A percentile compares a stretch with the other conserved stretches of the same genome.
Evolutionary conservation across 345 rosid species (phyloP).

Genomic region (Cochlearia excelsa): DNA sequence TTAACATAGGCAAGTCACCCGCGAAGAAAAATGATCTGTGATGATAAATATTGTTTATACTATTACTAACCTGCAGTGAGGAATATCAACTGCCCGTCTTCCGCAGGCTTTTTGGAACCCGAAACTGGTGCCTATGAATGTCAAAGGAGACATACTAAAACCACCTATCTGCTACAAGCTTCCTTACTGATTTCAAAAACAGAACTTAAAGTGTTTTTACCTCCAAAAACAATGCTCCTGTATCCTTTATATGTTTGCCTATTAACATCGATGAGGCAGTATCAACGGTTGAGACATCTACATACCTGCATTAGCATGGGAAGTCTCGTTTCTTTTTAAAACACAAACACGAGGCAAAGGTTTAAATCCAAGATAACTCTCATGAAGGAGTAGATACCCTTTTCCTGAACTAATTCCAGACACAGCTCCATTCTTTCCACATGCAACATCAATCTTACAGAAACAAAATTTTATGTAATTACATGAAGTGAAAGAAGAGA

Average conservation of each 20-base stretch:
- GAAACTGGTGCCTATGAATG: slow-evolving; percentile 84
- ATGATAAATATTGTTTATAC: background rate
- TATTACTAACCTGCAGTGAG: slow-evolving; percentile 72
- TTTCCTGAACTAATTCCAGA: slow-evolving; percentile 77
- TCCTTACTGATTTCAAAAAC: background rate
- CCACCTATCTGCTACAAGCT: background rate
- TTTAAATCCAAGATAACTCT: slow-evolving; percentile 1
- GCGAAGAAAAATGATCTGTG: background rate
- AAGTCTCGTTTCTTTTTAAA: background rate
- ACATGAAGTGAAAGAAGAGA: slow-evolving; percentile 17
- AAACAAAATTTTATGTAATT: slow-evolving; percentile 27
- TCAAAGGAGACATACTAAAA: slow-evolving; percentile 1
- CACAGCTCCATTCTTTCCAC: slow-evolving; percentile 77
- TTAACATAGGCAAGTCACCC: background rate
- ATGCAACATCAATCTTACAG: slow-evolving; percentile 74
- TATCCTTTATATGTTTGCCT: slow-evolving; percentile 50
- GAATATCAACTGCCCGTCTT: slow-evolving; percentile 84
- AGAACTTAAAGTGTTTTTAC: slow-evolving; percentile 35
- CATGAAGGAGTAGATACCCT: slow-evolving; percentile 51
- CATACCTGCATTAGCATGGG: slow-evolving; percentile 53
- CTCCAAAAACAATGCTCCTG: slow-evolving; percentile 83
- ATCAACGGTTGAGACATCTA: slow-evolving; percentile 92
- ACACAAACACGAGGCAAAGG: background rate
- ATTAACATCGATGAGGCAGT: slow-evolving; percentile 71
- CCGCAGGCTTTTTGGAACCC: slow-evolving; percentile 91